A percentile compares a stretch with the other conserved stretches of the same genome.
phyloP scores from a whole-genome alignment of 2,329 filamentous ascomycete species.

The Dryadomyces quercivorus region DNA sequence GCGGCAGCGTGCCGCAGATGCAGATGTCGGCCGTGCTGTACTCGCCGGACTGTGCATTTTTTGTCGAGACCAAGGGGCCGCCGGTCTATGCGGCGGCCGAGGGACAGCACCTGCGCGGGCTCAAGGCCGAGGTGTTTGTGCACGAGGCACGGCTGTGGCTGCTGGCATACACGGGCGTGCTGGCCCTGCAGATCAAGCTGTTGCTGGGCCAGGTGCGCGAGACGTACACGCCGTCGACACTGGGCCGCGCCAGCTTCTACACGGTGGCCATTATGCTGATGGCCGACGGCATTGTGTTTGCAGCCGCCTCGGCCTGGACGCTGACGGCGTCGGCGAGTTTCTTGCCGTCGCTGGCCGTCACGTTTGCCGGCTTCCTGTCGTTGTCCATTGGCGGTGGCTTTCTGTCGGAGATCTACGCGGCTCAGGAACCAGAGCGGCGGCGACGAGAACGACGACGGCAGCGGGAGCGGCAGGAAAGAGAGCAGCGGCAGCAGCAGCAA shows the following conservation, averaged over 20 bases:
- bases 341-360: constrained; percentile 42
- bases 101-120: constrained; percentile 43
- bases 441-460: constrained; percentile 25
- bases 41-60: constrained; percentile 57
- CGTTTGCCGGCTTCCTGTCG: constrained; percentile 40
- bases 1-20: constrained; percentile 34
- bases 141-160: constrained; percentile 47
- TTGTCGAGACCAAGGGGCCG: constrained; percentile 52
- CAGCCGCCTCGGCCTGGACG: constrained; percentile 41
- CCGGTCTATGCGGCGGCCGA: constrained; percentile 39
- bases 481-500: neutral
- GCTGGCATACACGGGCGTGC: constrained; percentile 39
- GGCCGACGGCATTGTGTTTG: constrained; percentile 48
- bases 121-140: constrained; percentile 49
- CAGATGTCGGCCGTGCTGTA: constrained; percentile 52
- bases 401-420: constrained; percentile 45
- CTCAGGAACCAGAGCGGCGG: constrained; percentile 46
- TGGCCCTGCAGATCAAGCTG: constrained; percentile 49
- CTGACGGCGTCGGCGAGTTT: constrained; percentile 44
- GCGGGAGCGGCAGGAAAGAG: constrained; percentile 9
- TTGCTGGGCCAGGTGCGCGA: constrained; percentile 54
- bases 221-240: constrained; percentile 53
- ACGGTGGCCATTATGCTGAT: constrained; percentile 50
- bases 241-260: constrained; percentile 53
- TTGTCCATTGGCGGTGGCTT: constrained; percentile 47